A percentile compares a stretch with the other conserved stretches of the same genome.
Conservation (phyloP, 2,329 filamentous ascomycete genomes). For the Dichotomopilus funicola region DNA sequence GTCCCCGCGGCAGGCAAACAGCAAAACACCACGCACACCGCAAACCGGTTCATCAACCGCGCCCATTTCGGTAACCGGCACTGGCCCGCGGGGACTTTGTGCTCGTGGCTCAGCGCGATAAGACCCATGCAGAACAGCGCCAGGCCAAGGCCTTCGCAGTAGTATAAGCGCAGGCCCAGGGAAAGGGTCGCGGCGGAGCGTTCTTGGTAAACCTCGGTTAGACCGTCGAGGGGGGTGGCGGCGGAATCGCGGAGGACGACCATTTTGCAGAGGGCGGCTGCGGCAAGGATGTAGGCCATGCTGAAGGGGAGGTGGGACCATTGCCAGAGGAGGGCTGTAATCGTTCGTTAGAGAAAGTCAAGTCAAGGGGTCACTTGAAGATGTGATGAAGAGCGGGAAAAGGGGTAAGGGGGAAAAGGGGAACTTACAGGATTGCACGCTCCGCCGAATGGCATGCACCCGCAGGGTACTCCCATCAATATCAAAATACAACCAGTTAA, state of each 20-base stretch:
- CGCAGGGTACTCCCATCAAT: not conserved
- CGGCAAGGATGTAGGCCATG: not conserved
- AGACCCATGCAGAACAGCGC: not conserved
- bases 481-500: conserved; percentile 1
- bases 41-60: not conserved
- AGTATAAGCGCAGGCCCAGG: not conserved
- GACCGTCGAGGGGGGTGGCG: not conserved
- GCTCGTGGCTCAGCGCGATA: not conserved
- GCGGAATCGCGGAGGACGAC: not conserved
- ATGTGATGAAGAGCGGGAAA: not conserved
- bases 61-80: not conserved
- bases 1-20: not conserved
- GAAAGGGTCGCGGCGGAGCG: not conserved
- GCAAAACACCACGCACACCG: not conserved
- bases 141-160: not conserved
- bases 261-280: not conserved
- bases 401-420: not conserved
- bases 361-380: no score
- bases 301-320: not conserved
- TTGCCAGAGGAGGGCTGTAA: not conserved
- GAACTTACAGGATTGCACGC: not conserved
- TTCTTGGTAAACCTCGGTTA: not conserved
- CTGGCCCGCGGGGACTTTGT: not conserved
- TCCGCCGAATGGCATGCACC: not conserved
- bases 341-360: no score